phyloP scores from a whole-genome alignment of 768 basidiomycete genomes.

The Psilocybe sp. region DNA sequence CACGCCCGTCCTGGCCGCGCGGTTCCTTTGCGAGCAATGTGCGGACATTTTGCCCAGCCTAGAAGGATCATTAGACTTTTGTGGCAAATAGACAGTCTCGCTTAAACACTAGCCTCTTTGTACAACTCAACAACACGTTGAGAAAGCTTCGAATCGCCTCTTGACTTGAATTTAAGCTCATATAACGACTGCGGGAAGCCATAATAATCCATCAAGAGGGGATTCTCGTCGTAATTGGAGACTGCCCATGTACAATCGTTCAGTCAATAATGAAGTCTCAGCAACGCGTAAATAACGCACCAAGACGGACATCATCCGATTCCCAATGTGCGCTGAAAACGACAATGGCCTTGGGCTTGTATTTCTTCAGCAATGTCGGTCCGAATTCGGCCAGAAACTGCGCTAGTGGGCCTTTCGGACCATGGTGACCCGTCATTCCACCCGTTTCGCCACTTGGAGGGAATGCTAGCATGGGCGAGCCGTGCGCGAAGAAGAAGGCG shows the following conservation, averaged over 20 bases:
- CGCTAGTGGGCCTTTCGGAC: conserved; percentile 52
- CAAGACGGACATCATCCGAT: conserved; percentile 52
- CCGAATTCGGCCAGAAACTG: conserved; percentile 66
- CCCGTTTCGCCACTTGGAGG: conserved; percentile 19
- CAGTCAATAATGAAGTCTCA: neutral
- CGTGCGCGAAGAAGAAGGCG: conserved; percentile 75
- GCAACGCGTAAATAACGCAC: conserved; percentile 28
- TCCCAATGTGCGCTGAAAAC: conserved; percentile 88
- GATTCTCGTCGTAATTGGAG: conserved; percentile 77
- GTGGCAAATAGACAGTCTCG: neutral
- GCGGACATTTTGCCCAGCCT: conserved; percentile 56
- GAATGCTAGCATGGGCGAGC: conserved; percentile 52
- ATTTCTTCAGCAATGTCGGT: conserved; percentile 60
- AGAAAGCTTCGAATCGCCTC: conserved; percentile 56
- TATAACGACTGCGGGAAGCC: conserved; percentile 63
- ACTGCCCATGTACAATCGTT: conserved; percentile 36
- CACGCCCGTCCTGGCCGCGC: conserved; percentile 65
- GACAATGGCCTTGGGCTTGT: conserved; percentile 74
- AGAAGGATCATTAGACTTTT: neutral
- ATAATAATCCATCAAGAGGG: conserved; percentile 73
- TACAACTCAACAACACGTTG: conserved; percentile 59
- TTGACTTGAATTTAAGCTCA: conserved; percentile 62
- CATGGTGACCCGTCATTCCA: conserved; percentile 29
- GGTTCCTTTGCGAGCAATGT: conserved; percentile 46
- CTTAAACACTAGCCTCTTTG: conserved; percentile 37